Percentiles rank a stretch among this genome's conserved stretches.
phyloP scores from a whole-genome alignment of 345 rosid species.

The Salix viminalis region DNA sequence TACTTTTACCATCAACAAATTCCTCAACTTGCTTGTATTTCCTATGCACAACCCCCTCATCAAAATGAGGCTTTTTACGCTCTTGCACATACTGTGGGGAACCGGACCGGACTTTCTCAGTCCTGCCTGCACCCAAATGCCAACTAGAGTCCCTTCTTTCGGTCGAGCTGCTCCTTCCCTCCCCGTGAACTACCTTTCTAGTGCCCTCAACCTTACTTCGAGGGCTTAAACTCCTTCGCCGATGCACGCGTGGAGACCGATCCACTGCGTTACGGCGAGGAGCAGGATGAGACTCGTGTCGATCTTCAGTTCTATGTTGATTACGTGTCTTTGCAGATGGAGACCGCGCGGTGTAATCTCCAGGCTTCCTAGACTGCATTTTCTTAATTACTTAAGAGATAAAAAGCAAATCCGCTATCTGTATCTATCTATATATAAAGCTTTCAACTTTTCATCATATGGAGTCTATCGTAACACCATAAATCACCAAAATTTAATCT shows the following conservation, averaged over 20 bases:
- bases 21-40: constrained; percentile 22
- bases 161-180: constrained; percentile 22
- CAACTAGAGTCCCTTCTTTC: constrained; percentile 35
- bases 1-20: constrained; percentile 26
- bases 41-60: constrained; percentile 19
- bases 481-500: background rate
- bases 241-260: constrained; percentile 17
- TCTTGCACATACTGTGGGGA: constrained; percentile 23
- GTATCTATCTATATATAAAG: background rate
- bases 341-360: constrained; percentile 24
- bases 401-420: background rate
- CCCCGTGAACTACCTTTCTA: constrained; percentile 22
- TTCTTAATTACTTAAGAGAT: constrained; percentile 5
- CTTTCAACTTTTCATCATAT: background rate
- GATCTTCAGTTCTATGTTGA: constrained; percentile 24
- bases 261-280: constrained; percentile 21
- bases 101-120: constrained; percentile 18
- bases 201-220: constrained; percentile 25
- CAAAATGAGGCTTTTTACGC: constrained; percentile 29
- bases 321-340: constrained; percentile 28
- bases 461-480: background rate
- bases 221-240: constrained; percentile 43
- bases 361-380: constrained; percentile 49
- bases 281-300: constrained; percentile 12
- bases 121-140: constrained; percentile 32